These are phyloP conservation scores for Monosporascus sp. DNA, from an alignment of 2,329 filamentous ascomycete species.

Conservation along the genomic window DNA sequence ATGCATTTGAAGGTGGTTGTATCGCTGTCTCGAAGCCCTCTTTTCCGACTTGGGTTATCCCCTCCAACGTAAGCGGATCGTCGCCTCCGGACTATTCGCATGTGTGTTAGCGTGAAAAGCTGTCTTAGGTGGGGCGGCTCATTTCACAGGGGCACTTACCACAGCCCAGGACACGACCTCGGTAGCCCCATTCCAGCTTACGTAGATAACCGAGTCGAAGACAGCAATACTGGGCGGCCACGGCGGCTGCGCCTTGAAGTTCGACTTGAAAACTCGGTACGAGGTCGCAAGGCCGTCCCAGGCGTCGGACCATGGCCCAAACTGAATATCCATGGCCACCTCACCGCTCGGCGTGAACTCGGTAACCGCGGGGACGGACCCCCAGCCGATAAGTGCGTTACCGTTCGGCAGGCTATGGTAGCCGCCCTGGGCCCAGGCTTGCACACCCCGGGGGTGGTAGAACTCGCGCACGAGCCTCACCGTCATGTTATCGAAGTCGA, in stretches of 20 bases:
- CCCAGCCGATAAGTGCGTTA: slow-evolving; percentile 54
- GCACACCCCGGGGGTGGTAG: slow-evolving; percentile 28
- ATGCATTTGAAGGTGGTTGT: background rate
- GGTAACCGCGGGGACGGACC: slow-evolving; percentile 42
- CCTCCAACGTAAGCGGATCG: slow-evolving; percentile 6
- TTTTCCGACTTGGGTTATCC: slow-evolving; percentile 6
- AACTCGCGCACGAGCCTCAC: slow-evolving; percentile 42
- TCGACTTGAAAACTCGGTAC: slow-evolving; percentile 49
- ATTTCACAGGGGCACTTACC: slow-evolving; percentile 5
- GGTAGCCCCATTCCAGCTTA: slow-evolving; percentile 43
- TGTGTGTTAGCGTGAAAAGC: too few species aligned
- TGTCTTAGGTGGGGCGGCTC: background rate
- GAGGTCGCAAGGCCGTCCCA: slow-evolving; percentile 32
- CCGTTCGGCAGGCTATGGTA: slow-evolving; percentile 50
- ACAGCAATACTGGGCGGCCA: slow-evolving; percentile 20
- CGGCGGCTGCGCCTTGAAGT: slow-evolving; percentile 41
- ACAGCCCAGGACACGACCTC: slow-evolving; percentile 29
- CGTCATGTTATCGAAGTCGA: slow-evolving; percentile 37
- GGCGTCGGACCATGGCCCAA: slow-evolving; percentile 35
- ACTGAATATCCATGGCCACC: slow-evolving; percentile 43
- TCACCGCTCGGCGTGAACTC: slow-evolving; percentile 43
- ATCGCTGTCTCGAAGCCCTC: slow-evolving; percentile 17
- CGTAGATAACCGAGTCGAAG: slow-evolving; percentile 25
- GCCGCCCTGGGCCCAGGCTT: slow-evolving; percentile 38
- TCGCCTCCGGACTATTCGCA: slow-evolving; percentile 10